Evolutionary conservation across 2,329 filamentous ascomycete species (phyloP), one percentile per base, ranked within the genome.

Genomic region (Orbilia brochopaga): DNA sequence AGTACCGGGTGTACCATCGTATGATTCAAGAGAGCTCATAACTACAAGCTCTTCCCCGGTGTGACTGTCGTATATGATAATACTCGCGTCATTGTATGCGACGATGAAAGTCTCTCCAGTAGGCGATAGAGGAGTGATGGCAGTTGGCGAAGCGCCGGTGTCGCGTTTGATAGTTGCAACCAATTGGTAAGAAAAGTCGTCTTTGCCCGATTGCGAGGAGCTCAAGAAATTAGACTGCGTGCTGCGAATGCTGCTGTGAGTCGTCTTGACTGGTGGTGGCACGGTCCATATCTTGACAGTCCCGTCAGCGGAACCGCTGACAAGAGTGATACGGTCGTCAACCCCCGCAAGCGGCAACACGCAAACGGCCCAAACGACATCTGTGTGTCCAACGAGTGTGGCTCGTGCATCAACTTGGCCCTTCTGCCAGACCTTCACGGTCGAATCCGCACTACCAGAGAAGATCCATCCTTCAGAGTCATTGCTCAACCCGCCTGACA

Each of bases 401-500:
- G 92, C 92, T 80, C 97, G 97, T 6, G 94, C 92, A 78, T 97
- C 94, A 32, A 99, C 91, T 52, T 93, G 85, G 27, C 93, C 93
- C 56, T 92, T 87, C 80, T 99, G 93, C 94, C 94, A 99, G 0
- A 99, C 92, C 30, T 92, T 87, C 40, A 99, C 88, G 5, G 91
- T 96, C 17, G 90, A 87, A 79, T 99, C 94, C 79, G 97, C 92
- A 2, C 94, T 94, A 72, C 94, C 94, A 3, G 93, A 97, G 80
- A 99, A 99, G 75, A 99, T 92, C 94, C 94, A 99, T 27, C 94
- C 94, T 76, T 97, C 94, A 32, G 93, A 93, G 76, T 90, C 87
- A 6, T 90, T 91, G 74, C 61, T 67, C 24, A 65, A 44, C 40
- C 64, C 57, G 17, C 72, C 75, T 10, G 48, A 65, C 2, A 69